These are phyloP conservation scores for Favolaschia claudopus DNA, from an alignment of 768 basidiomycete genomes.

Conservation along the genomic window DNA sequence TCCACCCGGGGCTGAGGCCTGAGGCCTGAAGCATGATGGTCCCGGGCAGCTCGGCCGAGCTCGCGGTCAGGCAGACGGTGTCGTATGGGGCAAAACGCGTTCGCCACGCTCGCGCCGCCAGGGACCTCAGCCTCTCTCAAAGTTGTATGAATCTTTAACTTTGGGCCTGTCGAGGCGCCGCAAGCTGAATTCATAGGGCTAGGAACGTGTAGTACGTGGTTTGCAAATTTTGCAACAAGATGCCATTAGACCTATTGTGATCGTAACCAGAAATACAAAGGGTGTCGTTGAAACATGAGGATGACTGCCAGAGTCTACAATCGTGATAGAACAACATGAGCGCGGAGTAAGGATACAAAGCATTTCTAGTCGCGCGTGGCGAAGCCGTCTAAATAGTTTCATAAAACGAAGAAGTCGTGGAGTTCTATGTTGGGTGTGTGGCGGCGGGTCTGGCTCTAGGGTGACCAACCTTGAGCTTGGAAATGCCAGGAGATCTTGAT, in stretches of 20 bases:
- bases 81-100: too few species aligned
- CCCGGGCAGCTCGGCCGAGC: too few species aligned
- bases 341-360: conserved; percentile 23
- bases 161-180: too few species aligned
- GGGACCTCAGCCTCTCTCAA: too few species aligned
- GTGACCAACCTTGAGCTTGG: conserved; percentile 54
- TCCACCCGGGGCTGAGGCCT: too few species aligned
- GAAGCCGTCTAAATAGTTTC: conserved; percentile 16
- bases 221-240: too few species aligned
- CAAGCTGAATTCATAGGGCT: too few species aligned
- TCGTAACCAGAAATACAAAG: not conserved
- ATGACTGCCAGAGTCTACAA: conserved; percentile 18
- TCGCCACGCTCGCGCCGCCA: too few species aligned
- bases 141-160: too few species aligned
- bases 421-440: not conserved
- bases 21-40: too few species aligned
- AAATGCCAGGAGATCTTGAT: conserved; percentile 69
- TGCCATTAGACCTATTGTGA: not conserved
- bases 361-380: conserved; percentile 15
- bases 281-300: not conserved
- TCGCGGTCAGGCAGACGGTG: too few species aligned
- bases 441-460: conserved; percentile 34
- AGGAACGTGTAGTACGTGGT: too few species aligned
- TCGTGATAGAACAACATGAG: not conserved
- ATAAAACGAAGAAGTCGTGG: conserved; percentile 1